These are phyloP conservation scores for Talinum fruticosum DNA, from an alignment of 148 eudicot genomes.

Conservation along the genomic window DNA sequence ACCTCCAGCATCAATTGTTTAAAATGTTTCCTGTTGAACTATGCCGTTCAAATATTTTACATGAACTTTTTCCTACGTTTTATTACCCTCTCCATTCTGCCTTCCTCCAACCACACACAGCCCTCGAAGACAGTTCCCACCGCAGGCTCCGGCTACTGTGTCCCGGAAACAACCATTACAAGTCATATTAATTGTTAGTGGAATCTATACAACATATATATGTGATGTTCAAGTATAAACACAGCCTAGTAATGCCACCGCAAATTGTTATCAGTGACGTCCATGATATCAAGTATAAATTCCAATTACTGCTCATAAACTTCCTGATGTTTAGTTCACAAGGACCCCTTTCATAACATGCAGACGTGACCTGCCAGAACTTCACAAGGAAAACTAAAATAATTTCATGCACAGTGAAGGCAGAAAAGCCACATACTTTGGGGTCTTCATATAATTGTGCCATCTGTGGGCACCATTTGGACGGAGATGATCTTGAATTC, in stretches of 20 bases:
- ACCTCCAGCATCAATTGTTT: neutral
- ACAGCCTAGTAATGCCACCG: too few species aligned
- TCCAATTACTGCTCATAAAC: too few species aligned
- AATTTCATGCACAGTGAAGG: neutral
- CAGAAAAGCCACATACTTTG: constrained; percentile 50
- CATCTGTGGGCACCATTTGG: constrained; percentile 92
- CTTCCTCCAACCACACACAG: constrained; percentile 51
- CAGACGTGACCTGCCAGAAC: neutral
- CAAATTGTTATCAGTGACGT: too few species aligned
- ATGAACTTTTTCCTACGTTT: neutral
- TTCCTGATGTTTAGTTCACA: too few species aligned
- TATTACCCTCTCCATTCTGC: too few species aligned
- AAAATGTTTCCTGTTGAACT: neutral
- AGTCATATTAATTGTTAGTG: too few species aligned
- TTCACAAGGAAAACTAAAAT: neutral
- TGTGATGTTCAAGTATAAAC: too few species aligned
- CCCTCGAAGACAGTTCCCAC: constrained; percentile 11
- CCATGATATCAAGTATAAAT: too few species aligned
- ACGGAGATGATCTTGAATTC: constrained; percentile 78
- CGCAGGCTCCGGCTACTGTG: too few species aligned
- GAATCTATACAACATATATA: too few species aligned
- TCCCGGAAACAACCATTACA: too few species aligned
- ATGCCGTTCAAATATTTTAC: neutral
- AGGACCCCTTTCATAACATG: too few species aligned
- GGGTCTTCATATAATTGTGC: constrained; percentile 90